phyloP scores from a whole-genome alignment of 345 rosid genomes.

The Camelina neglecta region DNA sequence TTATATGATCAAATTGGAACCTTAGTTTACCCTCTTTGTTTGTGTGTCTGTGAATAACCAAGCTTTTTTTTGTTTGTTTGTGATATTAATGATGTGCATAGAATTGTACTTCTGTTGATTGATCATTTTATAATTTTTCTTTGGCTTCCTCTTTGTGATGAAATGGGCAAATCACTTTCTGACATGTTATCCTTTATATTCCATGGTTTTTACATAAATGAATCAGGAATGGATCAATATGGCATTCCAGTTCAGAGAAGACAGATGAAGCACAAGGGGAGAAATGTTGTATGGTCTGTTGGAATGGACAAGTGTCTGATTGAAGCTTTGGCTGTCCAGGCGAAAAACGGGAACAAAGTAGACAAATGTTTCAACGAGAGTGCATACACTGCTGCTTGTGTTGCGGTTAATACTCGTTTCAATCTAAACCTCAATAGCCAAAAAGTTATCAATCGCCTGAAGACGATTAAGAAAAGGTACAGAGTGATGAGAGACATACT shows the following conservation, averaged over 20 bases:
- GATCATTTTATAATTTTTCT: constrained; percentile 4
- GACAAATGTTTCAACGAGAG: constrained; percentile 83
- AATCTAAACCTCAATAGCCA: constrained; percentile 77
- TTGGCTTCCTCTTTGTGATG: constrained; percentile 7
- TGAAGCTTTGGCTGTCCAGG: constrained; percentile 84
- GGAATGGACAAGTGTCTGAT: constrained; percentile 92
- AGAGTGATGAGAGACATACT: constrained; percentile 77
- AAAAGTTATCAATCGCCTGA: constrained; percentile 80
- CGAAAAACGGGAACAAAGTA: constrained; percentile 77
- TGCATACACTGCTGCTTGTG: constrained; percentile 79
- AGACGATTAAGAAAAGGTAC: constrained; percentile 90
- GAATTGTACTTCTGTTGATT: background rate
- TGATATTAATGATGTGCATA: background rate
- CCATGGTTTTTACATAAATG: constrained; percentile 9
- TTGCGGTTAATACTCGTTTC: constrained; percentile 73
- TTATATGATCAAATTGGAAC: background rate
- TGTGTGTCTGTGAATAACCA: background rate
- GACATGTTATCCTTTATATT: background rate
- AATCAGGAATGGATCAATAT: constrained; percentile 70
- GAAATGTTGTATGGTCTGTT: constrained; percentile 87
- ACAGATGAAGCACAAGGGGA: constrained; percentile 82
- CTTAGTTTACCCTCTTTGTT: background rate
- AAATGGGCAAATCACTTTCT: background rate
- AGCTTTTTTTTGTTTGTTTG: background rate
- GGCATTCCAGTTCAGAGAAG: constrained; percentile 61